Evolutionary conservation across 2,329 filamentous ascomycete genomes (phyloP).

Genomic region (Cercospora berteroae): DNA sequence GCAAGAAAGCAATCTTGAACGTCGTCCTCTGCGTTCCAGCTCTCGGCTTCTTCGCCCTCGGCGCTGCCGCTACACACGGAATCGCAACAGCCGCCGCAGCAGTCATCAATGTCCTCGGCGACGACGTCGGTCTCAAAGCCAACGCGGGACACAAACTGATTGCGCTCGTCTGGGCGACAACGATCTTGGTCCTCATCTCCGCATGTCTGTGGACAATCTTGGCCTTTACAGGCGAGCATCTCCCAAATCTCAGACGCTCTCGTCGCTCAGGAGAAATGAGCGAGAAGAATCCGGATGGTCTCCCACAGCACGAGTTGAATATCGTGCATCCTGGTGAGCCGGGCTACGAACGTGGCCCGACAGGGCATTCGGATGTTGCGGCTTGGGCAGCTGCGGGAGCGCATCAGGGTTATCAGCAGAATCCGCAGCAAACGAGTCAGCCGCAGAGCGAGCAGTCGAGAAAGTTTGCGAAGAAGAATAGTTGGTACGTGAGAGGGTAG

Average conservation of each 20-base stretch:
- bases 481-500: constrained; percentile 6
- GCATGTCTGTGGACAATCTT: constrained; percentile 21
- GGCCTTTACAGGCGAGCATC: constrained; percentile 16
- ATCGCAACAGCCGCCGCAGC: constrained; percentile 54
- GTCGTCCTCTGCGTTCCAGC: constrained; percentile 50
- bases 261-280: not conserved
- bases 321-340: constrained; percentile 1
- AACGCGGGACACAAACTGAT: constrained; percentile 56
- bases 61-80: constrained; percentile 73
- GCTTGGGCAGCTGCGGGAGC: constrained; percentile 7
- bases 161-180: constrained; percentile 59
- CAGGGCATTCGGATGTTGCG: constrained; percentile 9
- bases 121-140: constrained; percentile 50
- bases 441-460: constrained; percentile 6
- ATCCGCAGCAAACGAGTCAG: not conserved
- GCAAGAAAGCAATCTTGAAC: constrained; percentile 49
- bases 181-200: constrained; percentile 34
- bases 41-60: constrained; percentile 62
- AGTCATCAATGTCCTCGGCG: constrained; percentile 55
- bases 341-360: constrained; percentile 4
- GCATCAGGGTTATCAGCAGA: not conserved
- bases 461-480: constrained; percentile 11
- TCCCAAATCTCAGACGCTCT: constrained; percentile 2
- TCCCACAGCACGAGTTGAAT: constrained; percentile 9
- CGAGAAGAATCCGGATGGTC: not conserved